Percentiles rank a stretch among this genome's conserved stretches.
phyloP scores from a whole-genome alignment of 805 yeast species.

The Yamadazyma takamatsuzukensis region DNA sequence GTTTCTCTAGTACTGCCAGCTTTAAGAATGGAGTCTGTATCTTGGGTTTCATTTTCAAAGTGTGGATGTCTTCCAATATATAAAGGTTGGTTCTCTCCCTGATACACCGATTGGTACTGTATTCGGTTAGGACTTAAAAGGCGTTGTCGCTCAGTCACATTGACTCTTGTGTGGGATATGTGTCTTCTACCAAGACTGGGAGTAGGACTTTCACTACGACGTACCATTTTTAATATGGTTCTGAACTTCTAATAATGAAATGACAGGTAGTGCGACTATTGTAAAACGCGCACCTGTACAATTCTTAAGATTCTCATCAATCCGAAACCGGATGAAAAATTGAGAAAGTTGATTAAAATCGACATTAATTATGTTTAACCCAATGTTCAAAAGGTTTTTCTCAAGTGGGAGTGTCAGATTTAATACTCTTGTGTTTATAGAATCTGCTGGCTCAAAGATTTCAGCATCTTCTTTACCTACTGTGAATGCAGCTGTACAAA shows the following conservation, averaged over 20 bases:
- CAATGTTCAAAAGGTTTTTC: constrained; percentile 39
- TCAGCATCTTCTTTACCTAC: constrained; percentile 70
- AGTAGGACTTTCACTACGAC: constrained; percentile 18
- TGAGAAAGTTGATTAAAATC: not conserved
- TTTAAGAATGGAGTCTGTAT: constrained; percentile 5
- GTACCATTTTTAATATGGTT: too few relatives aligned
- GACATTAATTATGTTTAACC: constrained; percentile 1
- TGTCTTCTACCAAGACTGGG: constrained; percentile 25
- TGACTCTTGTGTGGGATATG: constrained; percentile 21
- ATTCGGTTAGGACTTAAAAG: constrained; percentile 5
- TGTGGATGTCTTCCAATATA: constrained; percentile 6
- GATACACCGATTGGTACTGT: constrained; percentile 12
- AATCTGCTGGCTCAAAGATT: constrained; percentile 51
- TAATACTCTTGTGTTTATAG: constrained; percentile 72
- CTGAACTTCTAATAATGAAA: too few relatives aligned
- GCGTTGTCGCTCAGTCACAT: constrained; percentile 10
- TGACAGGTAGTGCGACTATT: too few relatives aligned
- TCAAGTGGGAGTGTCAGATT: constrained; percentile 29
- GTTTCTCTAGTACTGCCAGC: too few relatives aligned
- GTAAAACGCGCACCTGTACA: too few relatives aligned
- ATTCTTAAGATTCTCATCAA: too few relatives aligned
- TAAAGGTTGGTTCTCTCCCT: constrained; percentile 12
- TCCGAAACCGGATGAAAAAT: not conserved
- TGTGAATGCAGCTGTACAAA: constrained; percentile 69
- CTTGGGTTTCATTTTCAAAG: not conserved